phyloP scores from a whole-genome alignment of 1,284 basidiomycete genomes.

The Malassezia sp. region DNA sequence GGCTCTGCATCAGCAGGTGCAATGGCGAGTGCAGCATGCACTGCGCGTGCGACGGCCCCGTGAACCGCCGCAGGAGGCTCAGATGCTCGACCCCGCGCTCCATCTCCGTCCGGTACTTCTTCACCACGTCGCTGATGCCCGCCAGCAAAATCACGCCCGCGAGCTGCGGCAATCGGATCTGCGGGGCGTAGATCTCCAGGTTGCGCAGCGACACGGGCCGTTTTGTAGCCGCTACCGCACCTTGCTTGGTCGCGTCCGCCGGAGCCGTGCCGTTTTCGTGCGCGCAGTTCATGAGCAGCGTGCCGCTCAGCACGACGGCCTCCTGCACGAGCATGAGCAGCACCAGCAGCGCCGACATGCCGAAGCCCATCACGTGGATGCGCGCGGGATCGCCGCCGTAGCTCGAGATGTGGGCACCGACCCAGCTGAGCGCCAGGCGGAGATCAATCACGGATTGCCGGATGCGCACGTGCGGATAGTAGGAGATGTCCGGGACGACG shows the following conservation, averaged over 20 bases:
- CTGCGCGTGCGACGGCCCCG: slow-evolving; percentile 46
- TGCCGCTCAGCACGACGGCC: slow-evolving; percentile 43
- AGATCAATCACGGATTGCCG: slow-evolving; percentile 42
- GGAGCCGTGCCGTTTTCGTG: no score
- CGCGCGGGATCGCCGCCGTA: slow-evolving; percentile 46
- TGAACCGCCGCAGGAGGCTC: slow-evolving; percentile 42
- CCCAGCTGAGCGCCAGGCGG: slow-evolving; percentile 46
- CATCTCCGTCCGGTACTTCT: slow-evolving; percentile 45
- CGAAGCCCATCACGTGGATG: slow-evolving; percentile 47
- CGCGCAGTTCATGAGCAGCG: no score
- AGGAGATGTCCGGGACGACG: slow-evolving; percentile 46
- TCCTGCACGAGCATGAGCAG: slow-evolving; percentile 47
- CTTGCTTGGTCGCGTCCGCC: no score
- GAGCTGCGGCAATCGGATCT: slow-evolving; percentile 43
- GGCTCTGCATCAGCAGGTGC: slow-evolving; percentile 47
- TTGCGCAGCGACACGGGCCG: slow-evolving; percentile 17
- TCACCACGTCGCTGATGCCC: slow-evolving; percentile 48
- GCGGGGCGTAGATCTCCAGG: slow-evolving; percentile 46
- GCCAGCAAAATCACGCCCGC: slow-evolving; percentile 47
- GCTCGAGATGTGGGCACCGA: slow-evolving; percentile 30
- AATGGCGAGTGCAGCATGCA: slow-evolving; percentile 48
- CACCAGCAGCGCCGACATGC: slow-evolving; percentile 46
- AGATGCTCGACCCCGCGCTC: slow-evolving; percentile 47
- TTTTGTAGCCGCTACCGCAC: no score
- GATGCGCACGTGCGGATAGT: slow-evolving; percentile 42